Conservation (phyloP, 371 early-diverging fungal species). For the Gilbertella persicaria region DNA sequence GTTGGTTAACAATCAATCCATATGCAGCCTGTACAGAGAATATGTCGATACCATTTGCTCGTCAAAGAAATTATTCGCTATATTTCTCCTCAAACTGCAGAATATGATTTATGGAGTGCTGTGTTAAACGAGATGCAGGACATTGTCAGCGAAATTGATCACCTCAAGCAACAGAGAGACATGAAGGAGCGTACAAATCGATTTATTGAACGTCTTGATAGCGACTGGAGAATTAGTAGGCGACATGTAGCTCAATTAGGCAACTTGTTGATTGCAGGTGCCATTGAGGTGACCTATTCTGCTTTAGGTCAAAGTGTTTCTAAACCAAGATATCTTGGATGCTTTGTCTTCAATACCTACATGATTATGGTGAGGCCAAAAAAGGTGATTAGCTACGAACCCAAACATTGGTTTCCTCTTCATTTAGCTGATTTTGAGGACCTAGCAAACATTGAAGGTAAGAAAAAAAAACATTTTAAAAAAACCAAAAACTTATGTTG, state of each 20-base stretch:
- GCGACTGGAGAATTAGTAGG: conserved; percentile 40
- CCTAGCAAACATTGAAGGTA: conserved; percentile 43
- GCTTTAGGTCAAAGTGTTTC: conserved; percentile 36
- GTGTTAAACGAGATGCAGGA: conserved; percentile 35
- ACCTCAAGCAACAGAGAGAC: conserved; percentile 32
- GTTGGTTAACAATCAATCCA: background rate
- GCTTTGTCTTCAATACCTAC: conserved; percentile 56
- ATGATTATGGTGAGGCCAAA: conserved; percentile 57
- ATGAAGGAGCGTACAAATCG: conserved; percentile 36
- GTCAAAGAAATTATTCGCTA: conserved; percentile 44
- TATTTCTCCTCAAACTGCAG: conserved; percentile 29
- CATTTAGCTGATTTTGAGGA: conserved; percentile 49
- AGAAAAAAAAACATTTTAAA: background rate
- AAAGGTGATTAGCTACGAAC: conserved; percentile 52
- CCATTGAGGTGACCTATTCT: conserved; percentile 48
- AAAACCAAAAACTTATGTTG: background rate
- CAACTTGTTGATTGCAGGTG: conserved; percentile 39
- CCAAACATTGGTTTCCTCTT: conserved; percentile 63
- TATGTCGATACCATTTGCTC: conserved; percentile 50
- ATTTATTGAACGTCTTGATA: conserved; percentile 42
- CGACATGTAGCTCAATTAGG: conserved; percentile 33
- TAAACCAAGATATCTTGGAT: conserved; percentile 50
- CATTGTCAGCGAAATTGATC: conserved; percentile 41
- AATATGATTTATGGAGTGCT: conserved; percentile 24
- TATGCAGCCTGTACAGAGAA: conserved; percentile 50